These are phyloP conservation scores for Metarhizium rileyi DNA, from an alignment of 2,329 filamentous ascomycete genomes.

Conservation along the genomic window DNA sequence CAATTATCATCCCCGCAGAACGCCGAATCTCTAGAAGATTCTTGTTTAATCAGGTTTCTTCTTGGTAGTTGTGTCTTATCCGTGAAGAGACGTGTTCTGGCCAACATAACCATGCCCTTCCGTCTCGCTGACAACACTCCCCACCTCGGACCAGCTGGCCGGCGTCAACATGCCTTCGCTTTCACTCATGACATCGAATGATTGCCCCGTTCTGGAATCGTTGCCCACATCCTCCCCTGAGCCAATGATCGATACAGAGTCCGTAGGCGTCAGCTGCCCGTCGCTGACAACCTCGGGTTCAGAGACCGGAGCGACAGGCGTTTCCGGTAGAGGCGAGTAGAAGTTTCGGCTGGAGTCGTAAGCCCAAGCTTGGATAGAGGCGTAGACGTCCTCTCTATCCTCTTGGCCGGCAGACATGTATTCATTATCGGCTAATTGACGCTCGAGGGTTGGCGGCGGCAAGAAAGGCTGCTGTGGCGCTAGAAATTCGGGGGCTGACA, in stretches of 20 bases:
- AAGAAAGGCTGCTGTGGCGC: conserved; percentile 8
- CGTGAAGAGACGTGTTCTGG: conserved; percentile 6
- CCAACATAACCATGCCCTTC: conserved; percentile 28
- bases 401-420: conserved; percentile 44
- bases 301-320: conserved; percentile 37
- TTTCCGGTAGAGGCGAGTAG: conserved; percentile 50
- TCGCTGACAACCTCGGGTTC: conserved; percentile 43
- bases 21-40: not conserved
- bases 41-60: not conserved
- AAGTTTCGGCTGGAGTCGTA: conserved; percentile 43
- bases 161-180: conserved; percentile 51
- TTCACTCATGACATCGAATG: conserved; percentile 49
- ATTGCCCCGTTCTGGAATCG: conserved; percentile 30
- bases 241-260: conserved; percentile 45
- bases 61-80: not conserved
- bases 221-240: conserved; percentile 37
- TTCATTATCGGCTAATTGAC: conserved; percentile 30
- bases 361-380: conserved; percentile 57
- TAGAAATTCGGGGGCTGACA: conserved; percentile 11
- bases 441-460: conserved; percentile 24
- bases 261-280: conserved; percentile 48
- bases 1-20: not conserved
- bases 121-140: conserved; percentile 50
- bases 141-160: conserved; percentile 55
- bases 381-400: conserved; percentile 38